Evolutionary conservation across 2,329 filamentous ascomycete genomes (phyloP), one percentile per base, ranked within the genome.

Genomic region (Cladosporium sp.): DNA sequence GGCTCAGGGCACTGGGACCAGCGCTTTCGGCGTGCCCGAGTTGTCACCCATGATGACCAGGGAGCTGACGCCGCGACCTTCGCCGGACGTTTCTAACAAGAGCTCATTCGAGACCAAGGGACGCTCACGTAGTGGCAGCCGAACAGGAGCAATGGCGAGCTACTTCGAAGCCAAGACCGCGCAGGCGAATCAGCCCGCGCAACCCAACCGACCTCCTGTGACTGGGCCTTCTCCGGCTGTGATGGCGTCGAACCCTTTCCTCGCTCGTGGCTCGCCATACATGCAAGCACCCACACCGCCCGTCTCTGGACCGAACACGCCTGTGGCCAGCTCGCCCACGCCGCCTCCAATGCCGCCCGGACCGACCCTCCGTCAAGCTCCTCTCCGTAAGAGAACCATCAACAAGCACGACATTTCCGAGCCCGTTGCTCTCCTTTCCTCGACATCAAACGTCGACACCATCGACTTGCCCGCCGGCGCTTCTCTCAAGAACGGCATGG

Each of bases 401-500:
- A 77, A 77, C 55, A 85, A 85, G 65, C 70, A 73, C 11, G 76
- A 79, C 51, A 85, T 85, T 43, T 83, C 80, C 2, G 82, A 85
- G 58, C 82, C 82, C 0, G 41, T 50, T 20, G 70, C 69, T 3
- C 72, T 80, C 53, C 60, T 78, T 20, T 77, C 74, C 1, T 72
- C 73, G 8, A 84, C 81, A 3, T 81, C 78, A 2, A 78, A 79
- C 39, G 74, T 83, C 22, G 79, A 82, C 40, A 77, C 78, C 0
- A 71, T 83, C 30, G 78, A 77, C 30, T 70, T 84, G 9, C 80
- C 80, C 12, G 61, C 73, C n/a, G 77, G 77, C 22, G 76, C 78
- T 2, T 77, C 74, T 4, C 68, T 80, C 30, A 75, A 69, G 64
- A 81, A 79, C 51, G 78, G 77, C 42, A 72, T 71, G 57, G 64